Base-by-base conservation (phyloP, 2,329 filamentous ascomycete species). In the Trichoderma sp. region DNA sequence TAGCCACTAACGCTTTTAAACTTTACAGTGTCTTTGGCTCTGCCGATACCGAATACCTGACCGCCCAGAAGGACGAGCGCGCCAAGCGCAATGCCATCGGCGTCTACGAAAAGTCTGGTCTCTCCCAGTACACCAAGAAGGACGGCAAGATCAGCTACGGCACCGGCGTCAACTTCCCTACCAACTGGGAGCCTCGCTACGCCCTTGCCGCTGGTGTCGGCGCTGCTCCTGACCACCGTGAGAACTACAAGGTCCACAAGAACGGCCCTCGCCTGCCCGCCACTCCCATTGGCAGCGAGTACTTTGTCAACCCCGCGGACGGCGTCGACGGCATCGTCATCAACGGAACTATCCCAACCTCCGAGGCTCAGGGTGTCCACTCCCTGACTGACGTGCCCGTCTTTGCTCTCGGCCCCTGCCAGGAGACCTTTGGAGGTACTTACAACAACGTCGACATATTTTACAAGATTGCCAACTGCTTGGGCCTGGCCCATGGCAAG, bases 161-260 rank as follows among this genome's bases (percentile, higher is more conserved):
- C 76, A 92, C 92, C 26, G 91, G 91, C 66, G 85, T 88, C 75
- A 88, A 92, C 83, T 97, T 96, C 85, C 93, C 93, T 23, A 85
- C 88, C 73, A 94, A 93, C 84, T 96, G 93, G 93, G 91, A 93
- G 79, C 93, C 93, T 15, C 88, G 93, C 36, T 96, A 95, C 82
- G 92, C 92, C 71, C 88, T 97, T 65, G 93, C 92, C 70, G 87
- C 90, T 53, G 93, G 93, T 66, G 81, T 93, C 39, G 88, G 86
- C 63, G 92, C 92, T 36, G 87, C 88, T 78, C 93, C 93, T 0
- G 93, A 97, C 80, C 89, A 86, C 76, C 87, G 92, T 26, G 93
- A 97, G 84, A 88, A 92, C 82, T 97, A 91, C 85, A 86, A 86
- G 74, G 89, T 95, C 15, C 90, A 90, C 83, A 89, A 88, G 80